These are phyloP conservation scores for Hypoxylon sp. DNA, from an alignment of 2,329 filamentous ascomycete species.

Conservation along the genomic window DNA sequence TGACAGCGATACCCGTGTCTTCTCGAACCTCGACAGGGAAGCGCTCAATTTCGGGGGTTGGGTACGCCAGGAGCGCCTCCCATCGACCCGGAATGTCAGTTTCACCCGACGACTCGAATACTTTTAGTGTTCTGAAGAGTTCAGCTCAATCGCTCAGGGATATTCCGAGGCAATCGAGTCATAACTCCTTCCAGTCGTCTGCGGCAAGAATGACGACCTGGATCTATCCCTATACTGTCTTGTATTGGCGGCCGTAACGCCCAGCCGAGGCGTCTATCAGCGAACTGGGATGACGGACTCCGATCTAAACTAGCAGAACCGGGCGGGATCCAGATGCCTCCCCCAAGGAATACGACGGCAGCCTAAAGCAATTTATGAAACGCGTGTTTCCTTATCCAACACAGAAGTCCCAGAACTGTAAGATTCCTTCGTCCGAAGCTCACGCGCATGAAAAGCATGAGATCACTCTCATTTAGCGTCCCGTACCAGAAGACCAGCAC, in stretches of 20 bases:
- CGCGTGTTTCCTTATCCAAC: background rate
- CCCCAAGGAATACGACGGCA: background rate
- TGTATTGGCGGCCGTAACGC: conserved; percentile 12
- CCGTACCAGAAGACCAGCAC: too few species aligned
- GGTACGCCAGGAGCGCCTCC: conserved; percentile 16
- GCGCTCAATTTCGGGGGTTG: conserved; percentile 8
- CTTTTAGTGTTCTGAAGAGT: conserved; percentile 15
- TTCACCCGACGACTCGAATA: conserved; percentile 6
- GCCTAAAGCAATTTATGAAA: background rate
- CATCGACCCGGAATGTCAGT: conserved; percentile 16
- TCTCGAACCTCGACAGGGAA: background rate
- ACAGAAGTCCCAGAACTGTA: background rate
- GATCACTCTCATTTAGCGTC: conserved; percentile 4
- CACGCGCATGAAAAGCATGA: conserved; percentile 3
- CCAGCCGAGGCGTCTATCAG: conserved; percentile 8
- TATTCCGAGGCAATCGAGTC: background rate
- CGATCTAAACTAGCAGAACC: background rate
- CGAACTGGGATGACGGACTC: background rate
- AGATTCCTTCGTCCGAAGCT: conserved; percentile 3
- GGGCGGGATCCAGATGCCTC: background rate
- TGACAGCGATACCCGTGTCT: background rate
- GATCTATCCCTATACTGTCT: background rate
- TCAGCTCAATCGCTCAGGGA: background rate
- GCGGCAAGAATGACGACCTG: background rate
- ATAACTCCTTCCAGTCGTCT: conserved; percentile 4